Conservation (phyloP, 2,329 filamentous ascomycete genomes). For the Trichoderma sp. region DNA sequence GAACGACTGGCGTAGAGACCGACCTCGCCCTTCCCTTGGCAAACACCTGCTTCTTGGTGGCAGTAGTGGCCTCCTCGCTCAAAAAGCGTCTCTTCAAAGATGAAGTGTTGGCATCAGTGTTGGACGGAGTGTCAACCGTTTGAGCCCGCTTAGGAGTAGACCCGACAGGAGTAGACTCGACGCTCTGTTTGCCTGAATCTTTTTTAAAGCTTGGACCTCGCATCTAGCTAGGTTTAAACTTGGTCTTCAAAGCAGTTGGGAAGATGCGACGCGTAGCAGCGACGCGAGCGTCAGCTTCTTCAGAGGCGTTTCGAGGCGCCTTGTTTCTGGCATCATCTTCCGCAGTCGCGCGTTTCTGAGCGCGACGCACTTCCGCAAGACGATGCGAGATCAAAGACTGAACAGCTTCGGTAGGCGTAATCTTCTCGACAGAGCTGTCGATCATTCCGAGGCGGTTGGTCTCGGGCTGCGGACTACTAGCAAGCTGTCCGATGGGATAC, state of each 20-base stretch:
- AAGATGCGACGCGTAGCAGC: neutral
- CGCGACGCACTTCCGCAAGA: neutral
- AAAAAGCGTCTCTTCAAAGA: constrained; percentile 12
- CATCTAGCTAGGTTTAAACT: constrained; percentile 7
- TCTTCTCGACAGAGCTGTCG: constrained; percentile 17
- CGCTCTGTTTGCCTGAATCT: neutral
- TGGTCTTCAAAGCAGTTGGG: neutral
- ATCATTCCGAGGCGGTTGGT: constrained; percentile 2
- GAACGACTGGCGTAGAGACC: neutral
- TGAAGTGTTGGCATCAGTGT: neutral
- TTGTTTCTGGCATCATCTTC: neutral
- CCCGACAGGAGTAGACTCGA: neutral
- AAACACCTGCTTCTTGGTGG: constrained; percentile 13
- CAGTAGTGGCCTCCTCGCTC: neutral
- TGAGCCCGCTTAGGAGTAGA: neutral
- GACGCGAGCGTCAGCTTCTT: neutral
- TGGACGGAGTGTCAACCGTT: neutral
- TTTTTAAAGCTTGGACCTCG: neutral
- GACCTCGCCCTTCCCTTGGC: constrained; percentile 14
- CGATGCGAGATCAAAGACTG: neutral
- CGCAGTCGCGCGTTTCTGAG: neutral
- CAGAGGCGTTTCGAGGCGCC: neutral
- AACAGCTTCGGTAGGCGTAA: constrained; percentile 18
- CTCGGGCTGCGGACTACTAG: neutral
- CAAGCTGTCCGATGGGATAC: neutral